These are phyloP conservation scores for Protomyces arabidopsidicola DNA, from an alignment of 1,139 yeast species.

Conservation along the genomic window DNA sequence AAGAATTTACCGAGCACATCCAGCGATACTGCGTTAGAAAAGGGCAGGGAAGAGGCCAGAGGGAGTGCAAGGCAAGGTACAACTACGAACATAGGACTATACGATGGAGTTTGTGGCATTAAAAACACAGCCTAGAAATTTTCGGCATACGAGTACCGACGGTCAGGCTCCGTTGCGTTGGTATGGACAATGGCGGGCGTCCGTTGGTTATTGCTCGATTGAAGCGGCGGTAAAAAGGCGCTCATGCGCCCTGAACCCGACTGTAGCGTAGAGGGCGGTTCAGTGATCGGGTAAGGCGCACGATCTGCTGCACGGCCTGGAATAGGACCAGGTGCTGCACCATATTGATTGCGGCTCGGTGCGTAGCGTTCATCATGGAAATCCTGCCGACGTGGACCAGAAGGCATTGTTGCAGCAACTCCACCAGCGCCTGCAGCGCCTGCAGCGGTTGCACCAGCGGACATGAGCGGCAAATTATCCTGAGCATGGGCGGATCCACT, in stretches of 20 bases:
- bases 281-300: background rate
- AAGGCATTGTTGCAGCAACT: background rate
- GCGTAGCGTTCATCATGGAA: background rate
- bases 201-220: background rate
- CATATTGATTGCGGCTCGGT: background rate
- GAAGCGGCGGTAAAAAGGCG: background rate
- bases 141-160: background rate
- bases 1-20: no score
- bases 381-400: background rate
- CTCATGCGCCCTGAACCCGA: background rate
- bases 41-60: no score
- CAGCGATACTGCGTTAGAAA: no score
- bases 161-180: background rate
- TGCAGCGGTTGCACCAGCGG: background rate
- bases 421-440: background rate
- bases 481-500: background rate
- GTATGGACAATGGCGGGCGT: background rate
- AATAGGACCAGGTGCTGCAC: background rate
- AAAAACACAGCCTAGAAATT: background rate
- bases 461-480: background rate
- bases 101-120: no score
- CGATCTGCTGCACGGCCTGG: background rate
- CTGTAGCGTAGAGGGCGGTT: background rate
- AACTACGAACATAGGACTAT: no score
- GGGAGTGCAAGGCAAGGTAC: no score